phyloP scores from a whole-genome alignment of 2,329 filamentous ascomycete species.

The Exophiala sp. region DNA sequence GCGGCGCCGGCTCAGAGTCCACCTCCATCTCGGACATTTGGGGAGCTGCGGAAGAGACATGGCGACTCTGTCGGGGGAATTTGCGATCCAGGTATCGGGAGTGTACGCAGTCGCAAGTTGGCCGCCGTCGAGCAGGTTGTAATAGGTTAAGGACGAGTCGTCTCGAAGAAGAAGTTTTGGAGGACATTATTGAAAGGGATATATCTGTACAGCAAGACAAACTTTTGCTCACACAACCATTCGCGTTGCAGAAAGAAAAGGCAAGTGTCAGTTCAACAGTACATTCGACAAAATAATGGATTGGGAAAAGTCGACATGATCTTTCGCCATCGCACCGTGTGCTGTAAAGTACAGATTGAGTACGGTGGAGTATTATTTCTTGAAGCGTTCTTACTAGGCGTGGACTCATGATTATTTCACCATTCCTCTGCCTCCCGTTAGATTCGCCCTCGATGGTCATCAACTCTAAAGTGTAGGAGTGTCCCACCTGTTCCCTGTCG shows the following conservation, averaged over 20 bases:
- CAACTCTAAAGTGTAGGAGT: too few relatives aligned
- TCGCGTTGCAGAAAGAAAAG: neutral
- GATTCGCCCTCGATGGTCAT: too few relatives aligned
- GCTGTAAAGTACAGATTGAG: too few relatives aligned
- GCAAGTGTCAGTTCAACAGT: neutral
- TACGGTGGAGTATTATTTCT: too few relatives aligned
- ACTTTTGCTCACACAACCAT: neutral
- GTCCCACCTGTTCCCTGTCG: too few relatives aligned
- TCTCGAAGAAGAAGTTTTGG: conserved; percentile 4
- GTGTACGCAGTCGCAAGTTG: conserved; percentile 21
- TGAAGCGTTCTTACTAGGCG: too few relatives aligned
- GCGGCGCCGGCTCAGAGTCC: conserved; percentile 40
- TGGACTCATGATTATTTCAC: too few relatives aligned
- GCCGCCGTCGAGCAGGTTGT: conserved; percentile 10
- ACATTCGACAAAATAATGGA: too few relatives aligned
- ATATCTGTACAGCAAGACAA: neutral
- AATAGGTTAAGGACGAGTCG: conserved; percentile 21
- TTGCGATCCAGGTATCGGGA: conserved; percentile 12
- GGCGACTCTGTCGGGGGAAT: conserved; percentile 13
- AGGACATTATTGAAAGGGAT: conserved; percentile 8
- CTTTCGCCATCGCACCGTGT: too few relatives aligned
- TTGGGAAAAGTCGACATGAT: too few relatives aligned
- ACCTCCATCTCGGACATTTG: conserved; percentile 24
- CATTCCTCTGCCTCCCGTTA: too few relatives aligned
- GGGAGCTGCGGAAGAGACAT: conserved; percentile 22